Evolutionary conservation across 2,329 filamentous ascomycete species (phyloP), one percentile per base, ranked within the genome.

Genomic region (Venturia effusa): DNA sequence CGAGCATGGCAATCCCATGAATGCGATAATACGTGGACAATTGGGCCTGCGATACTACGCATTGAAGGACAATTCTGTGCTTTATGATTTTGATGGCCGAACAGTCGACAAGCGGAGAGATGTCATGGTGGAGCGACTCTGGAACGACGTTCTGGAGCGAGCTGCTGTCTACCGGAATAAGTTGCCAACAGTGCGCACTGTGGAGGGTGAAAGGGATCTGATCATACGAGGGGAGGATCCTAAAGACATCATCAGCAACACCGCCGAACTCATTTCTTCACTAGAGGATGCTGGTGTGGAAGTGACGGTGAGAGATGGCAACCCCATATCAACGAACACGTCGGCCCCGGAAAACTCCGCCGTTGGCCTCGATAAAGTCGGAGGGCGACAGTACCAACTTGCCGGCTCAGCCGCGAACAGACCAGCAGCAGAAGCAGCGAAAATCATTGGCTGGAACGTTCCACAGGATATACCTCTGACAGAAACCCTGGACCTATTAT

Each of bases 71-170:
- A 83, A 86, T 65, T 93, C 93, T 19, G 94, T 91, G 10, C 86
- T 99, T 11, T 97, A 97, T 77, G 95, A 99, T 76, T 83, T 83
- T 62, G 87, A 88, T 69, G 90, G 90, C 55, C 84, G 83, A 66
- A 80, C 91, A 3, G 92, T 97, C 32, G 87, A 97, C 69, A 83
- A 87, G 62, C 78, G 84, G 32, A 85, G 89, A 68, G 94, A 99
- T 74, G 83, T 86, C 63, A 83, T 92, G 70, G 90, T 94, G 39
- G 93, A 97, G 73, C 91, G 89, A 68, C 82, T 99, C 1, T 97
- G 95, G 79, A 97, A 97, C 69, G 92, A 97, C 73, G 90, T 96
- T 57, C 81, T 97, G 27, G 93, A 97, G 71, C 86, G 94, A 62
- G 91, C 94, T 54, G 94, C 92, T 72, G 86, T 89, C 68, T 97